These are phyloP conservation scores for Colletotrichum sp. DNA, from an alignment of 2,329 filamentous ascomycete species.

Conservation along the genomic window DNA sequence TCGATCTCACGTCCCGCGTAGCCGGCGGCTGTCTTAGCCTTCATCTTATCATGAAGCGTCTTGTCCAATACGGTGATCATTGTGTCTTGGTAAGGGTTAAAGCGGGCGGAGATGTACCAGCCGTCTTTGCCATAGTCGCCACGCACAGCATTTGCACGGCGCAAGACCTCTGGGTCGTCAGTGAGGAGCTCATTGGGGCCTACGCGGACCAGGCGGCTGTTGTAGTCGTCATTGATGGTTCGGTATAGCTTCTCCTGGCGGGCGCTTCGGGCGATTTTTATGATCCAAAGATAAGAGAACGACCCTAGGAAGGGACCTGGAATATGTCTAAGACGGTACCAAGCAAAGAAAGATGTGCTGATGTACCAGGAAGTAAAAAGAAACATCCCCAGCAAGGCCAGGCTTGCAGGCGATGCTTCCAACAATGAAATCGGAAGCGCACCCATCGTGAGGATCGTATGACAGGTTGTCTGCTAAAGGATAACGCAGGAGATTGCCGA, in stretches of 20 bases:
- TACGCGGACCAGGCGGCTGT: constrained; percentile 34
- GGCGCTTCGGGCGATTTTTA: constrained; percentile 28
- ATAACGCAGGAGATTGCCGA: background rate
- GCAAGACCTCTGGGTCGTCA: constrained; percentile 33
- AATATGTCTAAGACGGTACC: constrained; percentile 29
- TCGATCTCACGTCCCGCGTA: constrained; percentile 5
- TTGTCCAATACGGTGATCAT: constrained; percentile 26
- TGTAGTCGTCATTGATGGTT: background rate
- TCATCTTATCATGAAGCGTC: constrained; percentile 22
- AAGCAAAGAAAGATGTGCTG: constrained; percentile 11
- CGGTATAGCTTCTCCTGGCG: constrained; percentile 26
- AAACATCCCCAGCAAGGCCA: background rate
- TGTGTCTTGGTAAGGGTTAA: constrained; percentile 28
- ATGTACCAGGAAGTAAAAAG: background rate
- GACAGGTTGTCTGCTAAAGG: background rate
- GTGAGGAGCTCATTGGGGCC: constrained; percentile 37
- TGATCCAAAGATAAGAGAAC: constrained; percentile 23
- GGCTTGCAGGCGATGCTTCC: background rate
- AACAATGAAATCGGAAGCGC: background rate
- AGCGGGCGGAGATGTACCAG: constrained; percentile 29
- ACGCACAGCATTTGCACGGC: constrained; percentile 31
- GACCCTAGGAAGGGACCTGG: background rate
- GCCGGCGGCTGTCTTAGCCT: background rate
- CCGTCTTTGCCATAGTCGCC: constrained; percentile 27
- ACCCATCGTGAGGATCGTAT: background rate